Evolutionary conservation across 2,329 filamentous ascomycete species (phyloP).

Genomic region (Cordyceps javanica): DNA sequence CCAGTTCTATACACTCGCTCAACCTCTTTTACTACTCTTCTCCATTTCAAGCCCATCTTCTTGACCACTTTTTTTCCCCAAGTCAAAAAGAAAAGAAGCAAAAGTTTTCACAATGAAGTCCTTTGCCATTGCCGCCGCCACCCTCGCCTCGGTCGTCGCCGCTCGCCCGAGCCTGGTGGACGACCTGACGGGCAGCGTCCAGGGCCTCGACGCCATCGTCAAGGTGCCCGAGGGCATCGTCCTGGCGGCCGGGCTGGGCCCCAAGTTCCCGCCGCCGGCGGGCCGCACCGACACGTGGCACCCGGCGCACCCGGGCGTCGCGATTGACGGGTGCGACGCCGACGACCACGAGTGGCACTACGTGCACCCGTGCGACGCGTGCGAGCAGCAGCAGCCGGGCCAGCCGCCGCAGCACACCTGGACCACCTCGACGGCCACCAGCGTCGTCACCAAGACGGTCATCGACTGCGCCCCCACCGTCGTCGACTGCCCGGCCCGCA

Average conservation of each 20-base stretch:
- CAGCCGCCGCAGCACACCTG: conserved; percentile 31
- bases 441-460: conserved; percentile 33
- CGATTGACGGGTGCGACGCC: conserved; percentile 32
- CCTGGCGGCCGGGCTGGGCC: conserved; percentile 14
- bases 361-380: conserved; percentile 26
- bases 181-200: neutral
- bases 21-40: neutral
- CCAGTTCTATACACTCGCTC: conserved; percentile 9
- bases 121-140: conserved; percentile 16
- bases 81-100: too few species aligned
- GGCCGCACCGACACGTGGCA: conserved; percentile 29
- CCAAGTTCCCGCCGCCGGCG: conserved; percentile 18
- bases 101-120: conserved; percentile 24
- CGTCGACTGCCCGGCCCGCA: conserved; percentile 32
- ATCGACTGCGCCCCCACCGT: conserved; percentile 31
- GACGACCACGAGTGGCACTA: conserved; percentile 29
- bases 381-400: conserved; percentile 20
- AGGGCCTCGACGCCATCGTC: conserved; percentile 5
- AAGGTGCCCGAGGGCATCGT: conserved; percentile 11
- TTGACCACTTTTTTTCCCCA: conserved; percentile 15
- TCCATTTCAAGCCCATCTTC: conserved; percentile 3
- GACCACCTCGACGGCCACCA: conserved; percentile 37
- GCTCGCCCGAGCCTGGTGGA: neutral
- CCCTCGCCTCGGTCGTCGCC: conserved; percentile 14
- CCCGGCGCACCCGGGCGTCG: conserved; percentile 28